A percentile compares a stretch with the other conserved stretches of the same genome.
Conservation (phyloP, 2,329 filamentous ascomycete species). For the Ophiostoma sp. region DNA sequence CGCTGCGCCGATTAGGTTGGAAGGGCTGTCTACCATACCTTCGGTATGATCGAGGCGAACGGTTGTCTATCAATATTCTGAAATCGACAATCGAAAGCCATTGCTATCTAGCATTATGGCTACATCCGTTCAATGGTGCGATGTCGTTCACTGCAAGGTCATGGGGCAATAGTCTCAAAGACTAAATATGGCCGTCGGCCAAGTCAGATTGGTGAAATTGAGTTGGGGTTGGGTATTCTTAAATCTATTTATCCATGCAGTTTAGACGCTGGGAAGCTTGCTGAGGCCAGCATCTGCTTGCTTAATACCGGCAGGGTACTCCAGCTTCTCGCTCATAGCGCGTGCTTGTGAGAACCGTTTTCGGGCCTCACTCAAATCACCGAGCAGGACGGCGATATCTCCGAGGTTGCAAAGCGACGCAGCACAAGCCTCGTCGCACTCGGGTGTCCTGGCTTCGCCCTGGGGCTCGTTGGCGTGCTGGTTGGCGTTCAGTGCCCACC, state of each 20-base stretch:
- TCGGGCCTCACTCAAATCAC: slow-evolving; percentile 58
- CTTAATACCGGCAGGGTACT: slow-evolving; percentile 46
- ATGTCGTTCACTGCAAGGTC: no score
- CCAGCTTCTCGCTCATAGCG: slow-evolving; percentile 51
- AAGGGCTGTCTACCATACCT: no score
- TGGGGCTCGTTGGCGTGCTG: slow-evolving; percentile 59
- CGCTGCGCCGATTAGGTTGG: no score
- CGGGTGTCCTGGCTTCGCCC: slow-evolving; percentile 61
- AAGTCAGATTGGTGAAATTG: not conserved
- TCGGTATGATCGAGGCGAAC: no score
- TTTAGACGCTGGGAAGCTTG: not conserved
- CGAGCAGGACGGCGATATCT: slow-evolving; percentile 72
- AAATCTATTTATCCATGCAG: not conserved
- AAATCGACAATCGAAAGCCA: no score
- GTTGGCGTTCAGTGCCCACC: slow-evolving; percentile 76
- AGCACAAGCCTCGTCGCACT: slow-evolving; percentile 79
- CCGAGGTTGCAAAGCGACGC: slow-evolving; percentile 82
- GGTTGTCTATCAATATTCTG: no score
- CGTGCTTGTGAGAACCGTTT: slow-evolving; percentile 64
- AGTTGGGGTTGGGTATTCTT: not conserved
- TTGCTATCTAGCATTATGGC: no score
- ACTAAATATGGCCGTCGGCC: no score
- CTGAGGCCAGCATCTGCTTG: slow-evolving; percentile 49
- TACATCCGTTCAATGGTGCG: no score
- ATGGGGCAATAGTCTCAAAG: no score